Conservation (phyloP, 495 filamentous ascomycete genomes). For the Daldinia decipiens region DNA sequence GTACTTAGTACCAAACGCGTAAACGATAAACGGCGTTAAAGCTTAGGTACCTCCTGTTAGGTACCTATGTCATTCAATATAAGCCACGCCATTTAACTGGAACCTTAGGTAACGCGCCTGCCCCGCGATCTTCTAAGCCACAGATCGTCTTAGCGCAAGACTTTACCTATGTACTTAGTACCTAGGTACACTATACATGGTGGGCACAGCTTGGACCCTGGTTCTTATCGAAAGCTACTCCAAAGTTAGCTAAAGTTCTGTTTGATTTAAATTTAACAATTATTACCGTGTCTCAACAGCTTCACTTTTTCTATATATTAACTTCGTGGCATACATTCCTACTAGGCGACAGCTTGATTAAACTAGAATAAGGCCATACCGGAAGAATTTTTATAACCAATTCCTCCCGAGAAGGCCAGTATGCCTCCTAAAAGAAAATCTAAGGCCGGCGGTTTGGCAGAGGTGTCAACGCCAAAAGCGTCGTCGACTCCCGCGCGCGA, state of each 20-base stretch:
- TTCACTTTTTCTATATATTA: not conserved
- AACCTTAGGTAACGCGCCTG: not conserved
- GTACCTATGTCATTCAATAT: not conserved
- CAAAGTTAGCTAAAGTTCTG: no score
- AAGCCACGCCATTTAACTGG: no score
- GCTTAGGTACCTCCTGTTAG: no score
- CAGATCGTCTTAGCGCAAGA: not conserved
- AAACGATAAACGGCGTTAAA: not conserved
- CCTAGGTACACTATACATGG: no score
- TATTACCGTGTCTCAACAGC: no score
- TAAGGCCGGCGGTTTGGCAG: constrained; percentile 36
- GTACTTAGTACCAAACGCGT: not conserved
- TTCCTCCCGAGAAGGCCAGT: constrained; percentile 8
- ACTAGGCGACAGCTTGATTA: not conserved
- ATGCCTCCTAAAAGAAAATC: constrained; percentile 75
- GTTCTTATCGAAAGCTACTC: not conserved
- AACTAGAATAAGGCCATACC: not conserved
- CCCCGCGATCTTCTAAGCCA: constrained; percentile 7
- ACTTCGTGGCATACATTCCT: no score
- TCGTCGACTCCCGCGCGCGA: constrained; percentile 57
- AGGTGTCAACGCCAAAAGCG: constrained; percentile 49
- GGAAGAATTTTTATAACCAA: not conserved
- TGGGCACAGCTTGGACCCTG: not conserved
- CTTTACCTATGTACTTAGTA: not conserved
- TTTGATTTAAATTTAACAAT: no score